Base-by-base conservation (phyloP, 2,329 filamentous ascomycete genomes). In the Talaromyces sp. region DNA sequence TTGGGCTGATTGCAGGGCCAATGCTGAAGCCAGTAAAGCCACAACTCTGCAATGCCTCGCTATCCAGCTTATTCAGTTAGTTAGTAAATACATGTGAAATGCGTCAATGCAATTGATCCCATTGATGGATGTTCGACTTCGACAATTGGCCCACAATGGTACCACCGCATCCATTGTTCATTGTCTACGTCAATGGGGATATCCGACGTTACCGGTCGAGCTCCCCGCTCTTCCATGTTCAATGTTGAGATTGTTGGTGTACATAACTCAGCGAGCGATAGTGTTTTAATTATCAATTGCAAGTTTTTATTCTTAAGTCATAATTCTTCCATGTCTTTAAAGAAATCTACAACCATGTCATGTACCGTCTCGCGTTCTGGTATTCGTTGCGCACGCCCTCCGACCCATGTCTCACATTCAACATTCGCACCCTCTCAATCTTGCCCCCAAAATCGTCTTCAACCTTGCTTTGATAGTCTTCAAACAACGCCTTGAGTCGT, bases 401-500 rank as follows among this genome's bases (percentile, higher is more conserved):
- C 21, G 75, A 77, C n/a, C 76, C 78, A 65, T 79, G 77, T 43
- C 74, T 70, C 43, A 80, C 78, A 5, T 75, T 75, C 12, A 80
- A 65, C 17, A 80, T 70, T 32, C 74, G 70, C 35, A 79, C 78
- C n/a, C 73, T 71, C 17, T 75, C 78, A 63, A 77, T 77, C 62
- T 74, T 75, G 9, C 77, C 78, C 14, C 74, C 74, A 61, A 78
- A 77, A 57, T 79, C 75, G 56, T 77, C 75, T 38, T 77, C 72
- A 7, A 74, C 70, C 11, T 70, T 67, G 62, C 75, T 78, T 66
- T 81, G 86, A 88, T 91, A 97, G 27, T 77, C 76, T 21, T 77
- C 77, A 61, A 96, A 74, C 50, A 91, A 86, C 50, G 77, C 74
- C 63, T 83, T 80, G 24, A 97, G 74, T 12, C 79, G 77, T 24